These are phyloP conservation scores for Colletotrichum karsti DNA, from an alignment of 2,329 filamentous ascomycete genomes.

Conservation along the genomic window DNA sequence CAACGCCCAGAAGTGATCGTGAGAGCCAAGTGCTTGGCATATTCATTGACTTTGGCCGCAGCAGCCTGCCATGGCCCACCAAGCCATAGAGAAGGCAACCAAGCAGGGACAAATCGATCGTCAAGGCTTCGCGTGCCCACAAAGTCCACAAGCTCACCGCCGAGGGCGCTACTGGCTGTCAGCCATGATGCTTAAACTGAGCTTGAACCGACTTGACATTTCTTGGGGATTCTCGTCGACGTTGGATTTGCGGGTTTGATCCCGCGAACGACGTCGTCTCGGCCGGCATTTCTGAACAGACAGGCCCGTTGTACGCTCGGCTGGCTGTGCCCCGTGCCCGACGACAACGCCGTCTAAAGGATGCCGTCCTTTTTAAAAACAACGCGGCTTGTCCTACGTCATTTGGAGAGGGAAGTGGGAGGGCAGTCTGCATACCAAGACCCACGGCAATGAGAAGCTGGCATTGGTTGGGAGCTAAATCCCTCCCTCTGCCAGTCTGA, in stretches of 20 bases:
- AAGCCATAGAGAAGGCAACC: neutral
- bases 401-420: constrained; percentile 20
- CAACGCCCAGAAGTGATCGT: constrained; percentile 23
- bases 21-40: constrained; percentile 26
- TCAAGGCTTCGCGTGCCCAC: constrained; percentile 16
- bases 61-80: neutral
- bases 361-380: neutral
- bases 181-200: constrained; percentile 28
- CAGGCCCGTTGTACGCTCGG: neutral
- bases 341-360: constrained; percentile 4
- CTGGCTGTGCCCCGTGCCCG: neutral
- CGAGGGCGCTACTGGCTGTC: neutral
- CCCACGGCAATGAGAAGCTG: neutral
- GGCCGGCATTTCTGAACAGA: neutral
- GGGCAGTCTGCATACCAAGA: constrained; percentile 16
- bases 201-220: constrained; percentile 20
- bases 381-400: constrained; percentile 23
- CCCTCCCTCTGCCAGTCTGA: neutral
- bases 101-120: constrained; percentile 18
- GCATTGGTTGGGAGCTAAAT: neutral
- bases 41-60: constrained; percentile 7
- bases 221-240: neutral
- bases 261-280: neutral
- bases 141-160: constrained; percentile 15
- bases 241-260: neutral